These are phyloP conservation scores for Hymenoscyphus fructigenus DNA, from an alignment of 2,329 filamentous ascomycete genomes.

Conservation along the genomic window DNA sequence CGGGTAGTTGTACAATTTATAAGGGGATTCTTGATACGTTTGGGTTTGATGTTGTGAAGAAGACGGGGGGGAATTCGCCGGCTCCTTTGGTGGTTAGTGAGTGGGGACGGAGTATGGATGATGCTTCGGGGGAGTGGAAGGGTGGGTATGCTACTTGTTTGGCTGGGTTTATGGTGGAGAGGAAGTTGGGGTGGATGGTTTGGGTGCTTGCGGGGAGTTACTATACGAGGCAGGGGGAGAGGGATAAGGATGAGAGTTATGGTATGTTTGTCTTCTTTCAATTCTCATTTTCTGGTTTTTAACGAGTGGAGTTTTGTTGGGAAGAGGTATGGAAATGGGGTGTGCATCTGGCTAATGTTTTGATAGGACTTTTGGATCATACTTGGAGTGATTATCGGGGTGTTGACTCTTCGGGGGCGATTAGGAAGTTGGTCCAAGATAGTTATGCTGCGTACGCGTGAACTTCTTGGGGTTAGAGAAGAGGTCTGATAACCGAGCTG, in stretches of 20 bases:
- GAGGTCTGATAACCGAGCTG: too few species aligned
- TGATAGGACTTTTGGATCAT: constrained; percentile 19
- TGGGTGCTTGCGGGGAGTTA: constrained; percentile 59
- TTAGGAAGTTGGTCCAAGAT: constrained; percentile 14
- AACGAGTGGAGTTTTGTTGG: background rate
- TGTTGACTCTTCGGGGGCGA: constrained; percentile 3
- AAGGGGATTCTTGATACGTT: constrained; percentile 38
- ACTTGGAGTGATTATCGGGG: constrained; percentile 20
- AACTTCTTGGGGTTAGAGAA: too few species aligned
- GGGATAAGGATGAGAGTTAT: constrained; percentile 57
- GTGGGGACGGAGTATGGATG: constrained; percentile 48
- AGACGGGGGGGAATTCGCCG: constrained; percentile 37
- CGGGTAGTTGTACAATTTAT: constrained; percentile 31
- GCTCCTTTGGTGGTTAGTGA: constrained; percentile 44
- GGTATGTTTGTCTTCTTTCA: constrained; percentile 40
- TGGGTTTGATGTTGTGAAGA: constrained; percentile 44
- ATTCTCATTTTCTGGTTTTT: background rate
- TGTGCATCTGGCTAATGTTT: background rate
- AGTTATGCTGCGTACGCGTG: constrained; percentile 18
- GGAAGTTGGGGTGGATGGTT: constrained; percentile 53
- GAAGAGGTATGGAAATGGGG: background rate
- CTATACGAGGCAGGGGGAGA: constrained; percentile 50
- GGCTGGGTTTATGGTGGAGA: constrained; percentile 38
- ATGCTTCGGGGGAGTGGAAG: constrained; percentile 44
- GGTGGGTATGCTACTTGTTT: constrained; percentile 52